Evolutionary conservation across 2,329 filamentous ascomycete species (phyloP).

Genomic region (Saccharata proteae): DNA sequence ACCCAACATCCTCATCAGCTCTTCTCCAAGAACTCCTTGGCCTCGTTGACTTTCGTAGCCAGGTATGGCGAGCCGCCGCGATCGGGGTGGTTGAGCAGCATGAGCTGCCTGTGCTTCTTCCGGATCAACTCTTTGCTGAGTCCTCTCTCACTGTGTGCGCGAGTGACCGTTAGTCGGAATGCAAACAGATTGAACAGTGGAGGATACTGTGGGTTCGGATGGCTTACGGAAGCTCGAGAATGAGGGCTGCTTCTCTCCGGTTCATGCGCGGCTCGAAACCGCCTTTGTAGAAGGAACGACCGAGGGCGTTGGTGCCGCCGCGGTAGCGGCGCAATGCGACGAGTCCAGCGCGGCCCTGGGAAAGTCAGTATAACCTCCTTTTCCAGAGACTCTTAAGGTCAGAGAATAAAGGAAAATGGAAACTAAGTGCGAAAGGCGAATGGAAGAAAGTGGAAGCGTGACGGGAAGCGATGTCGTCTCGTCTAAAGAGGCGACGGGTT

Average conservation of each 20-base stretch:
- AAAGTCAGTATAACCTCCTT: slow-evolving; percentile 12
- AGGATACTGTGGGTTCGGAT: background rate
- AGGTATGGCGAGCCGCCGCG: slow-evolving; percentile 92
- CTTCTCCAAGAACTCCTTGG: slow-evolving; percentile 92
- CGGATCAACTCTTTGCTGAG: slow-evolving; percentile 87
- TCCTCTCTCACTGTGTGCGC: slow-evolving; percentile 58
- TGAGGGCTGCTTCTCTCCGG: slow-evolving; percentile 77
- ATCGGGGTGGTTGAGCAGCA: slow-evolving; percentile 97
- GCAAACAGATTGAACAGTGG: background rate
- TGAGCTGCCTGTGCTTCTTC: slow-evolving; percentile 88
- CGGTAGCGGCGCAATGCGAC: slow-evolving; percentile 77
- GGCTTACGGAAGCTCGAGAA: slow-evolving; percentile 75
- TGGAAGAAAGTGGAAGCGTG: slow-evolving; percentile 5
- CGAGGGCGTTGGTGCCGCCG: slow-evolving; percentile 56
- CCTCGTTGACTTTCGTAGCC: slow-evolving; percentile 96
- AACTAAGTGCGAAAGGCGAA: too few species aligned
- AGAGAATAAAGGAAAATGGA: too few species aligned
- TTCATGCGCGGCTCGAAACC: slow-evolving; percentile 97
- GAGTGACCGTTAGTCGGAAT: background rate
- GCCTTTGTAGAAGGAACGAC: slow-evolving; percentile 93
- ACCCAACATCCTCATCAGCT: background rate
- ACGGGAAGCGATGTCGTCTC: background rate
- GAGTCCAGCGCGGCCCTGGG: slow-evolving; percentile 78
- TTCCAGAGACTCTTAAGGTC: slow-evolving; percentile 1
- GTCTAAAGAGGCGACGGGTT: background rate